Percentiles rank a stretch among this genome's conserved stretches.
phyloP scores from a whole-genome alignment of 192 early-diverging fungal species.

The Podila epicladia region DNA sequence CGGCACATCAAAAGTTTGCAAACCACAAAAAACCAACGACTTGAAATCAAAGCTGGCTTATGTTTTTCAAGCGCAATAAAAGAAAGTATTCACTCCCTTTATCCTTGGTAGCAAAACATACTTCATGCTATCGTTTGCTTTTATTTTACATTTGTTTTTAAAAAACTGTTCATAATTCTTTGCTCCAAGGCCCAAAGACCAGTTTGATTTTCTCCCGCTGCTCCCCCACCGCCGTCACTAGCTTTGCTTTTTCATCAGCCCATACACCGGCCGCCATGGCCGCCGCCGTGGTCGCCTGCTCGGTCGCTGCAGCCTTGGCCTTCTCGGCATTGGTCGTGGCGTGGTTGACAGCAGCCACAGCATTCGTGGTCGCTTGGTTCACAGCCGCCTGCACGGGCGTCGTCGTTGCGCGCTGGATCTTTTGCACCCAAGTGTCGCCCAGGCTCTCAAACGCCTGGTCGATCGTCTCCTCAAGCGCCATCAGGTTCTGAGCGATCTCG shows the following conservation, averaged over 20 bases:
- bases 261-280: neutral
- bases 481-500: constrained; percentile 19
- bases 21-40: too few species aligned
- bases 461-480: constrained; percentile 7
- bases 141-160: neutral
- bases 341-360: neutral
- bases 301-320: neutral
- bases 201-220: neutral
- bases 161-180: neutral
- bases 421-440: neutral
- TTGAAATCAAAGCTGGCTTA: too few species aligned
- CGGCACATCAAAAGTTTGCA: neutral
- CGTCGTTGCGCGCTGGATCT: neutral
- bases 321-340: neutral
- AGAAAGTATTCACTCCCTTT: too few species aligned
- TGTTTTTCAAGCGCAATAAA: too few species aligned
- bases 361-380: neutral
- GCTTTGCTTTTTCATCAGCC: neutral
- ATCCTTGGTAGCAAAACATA: too few species aligned
- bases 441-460: neutral
- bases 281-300: neutral
- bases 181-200: constrained; percentile 1
- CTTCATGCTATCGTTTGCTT: neutral
- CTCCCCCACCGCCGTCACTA: neutral
- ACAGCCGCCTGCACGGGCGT: neutral